These are phyloP conservation scores for Fomes fomentarius DNA, from an alignment of 1,284 basidiomycete genomes.

Conservation along the genomic window DNA sequence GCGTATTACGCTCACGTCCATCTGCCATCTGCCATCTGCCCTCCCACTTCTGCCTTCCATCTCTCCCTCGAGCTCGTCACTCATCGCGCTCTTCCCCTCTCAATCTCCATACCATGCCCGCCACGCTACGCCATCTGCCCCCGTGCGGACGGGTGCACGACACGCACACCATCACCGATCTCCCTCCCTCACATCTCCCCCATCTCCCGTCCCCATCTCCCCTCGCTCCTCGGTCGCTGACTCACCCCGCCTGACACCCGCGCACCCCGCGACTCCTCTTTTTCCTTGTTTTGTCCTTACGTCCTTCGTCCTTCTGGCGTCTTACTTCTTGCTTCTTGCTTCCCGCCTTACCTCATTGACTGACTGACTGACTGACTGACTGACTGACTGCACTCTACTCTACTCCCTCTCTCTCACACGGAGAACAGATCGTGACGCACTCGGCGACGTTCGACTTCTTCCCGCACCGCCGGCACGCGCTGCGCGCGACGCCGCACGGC, in stretches of 20 bases:
- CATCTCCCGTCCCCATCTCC: neutral
- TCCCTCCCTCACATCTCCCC: neutral
- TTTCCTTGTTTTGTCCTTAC: neutral
- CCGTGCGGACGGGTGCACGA: too few relatives aligned
- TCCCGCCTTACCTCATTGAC: neutral
- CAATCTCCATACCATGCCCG: too few relatives aligned
- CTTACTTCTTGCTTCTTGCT: too few relatives aligned
- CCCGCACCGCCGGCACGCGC: constrained; percentile 74
- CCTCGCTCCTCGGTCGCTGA: neutral
- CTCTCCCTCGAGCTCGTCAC: too few relatives aligned
- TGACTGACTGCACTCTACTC: too few relatives aligned
- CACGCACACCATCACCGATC: too few relatives aligned
- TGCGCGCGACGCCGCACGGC: constrained; percentile 82
- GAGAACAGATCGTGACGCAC: constrained; percentile 71
- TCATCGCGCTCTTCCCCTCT: too few relatives aligned
- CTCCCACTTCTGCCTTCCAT: neutral
- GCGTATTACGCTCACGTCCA: neutral
- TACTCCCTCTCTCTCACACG: too few relatives aligned
- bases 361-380: neutral
- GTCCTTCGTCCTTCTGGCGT: neutral
- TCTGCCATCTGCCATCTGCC: neutral
- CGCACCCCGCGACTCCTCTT: neutral
- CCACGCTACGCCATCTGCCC: neutral
- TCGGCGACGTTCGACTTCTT: constrained; percentile 80
- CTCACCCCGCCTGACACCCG: neutral